phyloP scores from a whole-genome alignment of 2,329 filamentous ascomycete genomes.

The Beauveria asiatica region DNA sequence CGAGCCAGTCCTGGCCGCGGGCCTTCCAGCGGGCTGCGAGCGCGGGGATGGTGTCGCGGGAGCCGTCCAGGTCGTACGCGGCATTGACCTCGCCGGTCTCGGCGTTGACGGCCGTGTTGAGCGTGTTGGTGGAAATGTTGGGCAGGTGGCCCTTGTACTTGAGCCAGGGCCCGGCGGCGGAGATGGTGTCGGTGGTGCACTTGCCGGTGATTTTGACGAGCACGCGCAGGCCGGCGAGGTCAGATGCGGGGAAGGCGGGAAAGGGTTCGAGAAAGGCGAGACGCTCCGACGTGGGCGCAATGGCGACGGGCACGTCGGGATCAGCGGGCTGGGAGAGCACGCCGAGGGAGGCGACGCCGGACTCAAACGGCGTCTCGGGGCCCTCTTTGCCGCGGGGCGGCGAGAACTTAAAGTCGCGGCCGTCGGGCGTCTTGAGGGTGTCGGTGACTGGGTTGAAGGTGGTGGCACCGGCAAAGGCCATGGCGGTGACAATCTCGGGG shows the following conservation, averaged over 20 bases:
- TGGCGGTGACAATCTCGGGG: conserved; percentile 91
- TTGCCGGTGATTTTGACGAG: conserved; percentile 96
- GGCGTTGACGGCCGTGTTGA: conserved; percentile 89
- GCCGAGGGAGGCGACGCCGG: conserved; percentile 65
- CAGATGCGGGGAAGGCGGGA: conserved; percentile 65
- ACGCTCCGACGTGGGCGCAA: conserved; percentile 80
- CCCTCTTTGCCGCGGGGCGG: conserved; percentile 65
- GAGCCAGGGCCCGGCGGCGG: conserved; percentile 90
- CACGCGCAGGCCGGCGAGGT: conserved; percentile 71
- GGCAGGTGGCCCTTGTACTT: conserved; percentile 99
- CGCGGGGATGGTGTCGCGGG: conserved; percentile 70
- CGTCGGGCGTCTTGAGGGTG: conserved; percentile 68
- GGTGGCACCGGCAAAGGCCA: conserved; percentile 85
- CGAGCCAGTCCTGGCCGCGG: conserved; percentile 71
- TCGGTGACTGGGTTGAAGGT: conserved; percentile 97
- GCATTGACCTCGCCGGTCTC: conserved; percentile 88
- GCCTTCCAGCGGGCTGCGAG: conserved; percentile 78
- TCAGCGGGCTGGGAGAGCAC: conserved; percentile 67
- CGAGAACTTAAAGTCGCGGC: conserved; percentile 75
- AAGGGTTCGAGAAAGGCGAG: conserved; percentile 91
- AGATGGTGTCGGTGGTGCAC: conserved; percentile 98
- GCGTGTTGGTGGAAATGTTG: conserved; percentile 95
- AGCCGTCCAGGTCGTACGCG: conserved; percentile 79
- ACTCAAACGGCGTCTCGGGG: conserved; percentile 59
- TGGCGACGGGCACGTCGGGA: conserved; percentile 60